A percentile compares a stretch with the other conserved stretches of the same genome.
Conservation (phyloP, 176 grass and related monocot genomes). For the Chloris gayana region DNA sequence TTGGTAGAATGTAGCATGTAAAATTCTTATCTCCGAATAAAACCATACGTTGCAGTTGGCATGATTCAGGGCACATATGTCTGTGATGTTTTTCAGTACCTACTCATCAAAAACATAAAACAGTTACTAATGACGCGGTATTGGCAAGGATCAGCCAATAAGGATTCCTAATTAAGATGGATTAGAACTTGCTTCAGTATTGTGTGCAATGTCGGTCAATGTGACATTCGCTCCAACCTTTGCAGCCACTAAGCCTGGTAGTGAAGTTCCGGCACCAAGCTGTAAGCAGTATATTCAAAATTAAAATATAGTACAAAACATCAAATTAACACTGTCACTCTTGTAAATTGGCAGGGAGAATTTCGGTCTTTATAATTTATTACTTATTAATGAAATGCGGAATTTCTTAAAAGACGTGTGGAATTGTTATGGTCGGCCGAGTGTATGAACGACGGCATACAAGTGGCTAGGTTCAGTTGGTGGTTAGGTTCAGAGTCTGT, state of each 20-base stretch:
- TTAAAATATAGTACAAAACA: neutral
- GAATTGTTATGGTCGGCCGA: no score
- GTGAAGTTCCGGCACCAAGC: conserved; percentile 76
- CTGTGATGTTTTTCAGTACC: conserved; percentile 79
- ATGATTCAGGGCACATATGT: conserved; percentile 58
- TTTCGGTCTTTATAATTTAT: no score
- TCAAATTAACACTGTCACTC: neutral
- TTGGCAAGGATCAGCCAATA: conserved; percentile 2
- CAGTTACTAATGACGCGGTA: neutral
- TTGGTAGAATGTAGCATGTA: neutral
- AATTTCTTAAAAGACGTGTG: no score
- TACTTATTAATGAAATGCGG: no score
- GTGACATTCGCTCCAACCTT: conserved; percentile 74
- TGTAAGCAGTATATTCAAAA: conserved; percentile 16
- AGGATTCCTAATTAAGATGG: neutral
- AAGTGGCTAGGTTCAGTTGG: no score
- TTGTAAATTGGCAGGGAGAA: neutral
- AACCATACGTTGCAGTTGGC: conserved; percentile 63
- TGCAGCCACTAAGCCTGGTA: conserved; percentile 81
- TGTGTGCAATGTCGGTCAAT: conserved; percentile 66
- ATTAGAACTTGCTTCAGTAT: conserved; percentile 49
- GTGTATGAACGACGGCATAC: no score
- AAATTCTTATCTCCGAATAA: neutral
- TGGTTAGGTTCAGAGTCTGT: no score
- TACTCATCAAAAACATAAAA: conserved; percentile 34